Conservation (phyloP, 495 filamentous ascomycete species). For the Articulospora tetracladia region DNA sequence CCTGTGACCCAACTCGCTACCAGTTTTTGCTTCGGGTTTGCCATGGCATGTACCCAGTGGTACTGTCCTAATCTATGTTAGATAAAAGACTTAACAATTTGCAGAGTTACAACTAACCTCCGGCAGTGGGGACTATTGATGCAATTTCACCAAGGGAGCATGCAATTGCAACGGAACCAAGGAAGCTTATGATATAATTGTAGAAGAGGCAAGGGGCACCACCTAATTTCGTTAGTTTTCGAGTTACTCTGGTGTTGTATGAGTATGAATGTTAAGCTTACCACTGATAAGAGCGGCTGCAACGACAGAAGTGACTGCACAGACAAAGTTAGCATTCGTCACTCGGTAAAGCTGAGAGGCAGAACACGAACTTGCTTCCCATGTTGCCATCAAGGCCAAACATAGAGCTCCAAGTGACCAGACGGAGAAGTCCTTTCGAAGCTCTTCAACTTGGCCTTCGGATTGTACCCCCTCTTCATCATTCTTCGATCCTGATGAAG, state of each 20-base stretch:
- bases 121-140: conserved; percentile 29
- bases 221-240: conserved; percentile 8
- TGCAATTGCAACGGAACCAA: conserved; percentile 21
- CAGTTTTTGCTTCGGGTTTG: conserved; percentile 32
- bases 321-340: neutral
- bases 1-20: conserved; percentile 44
- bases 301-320: neutral
- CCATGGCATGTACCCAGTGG: conserved; percentile 41
- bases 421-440: conserved; percentile 15
- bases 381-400: conserved; percentile 31
- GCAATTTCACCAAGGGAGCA: conserved; percentile 31
- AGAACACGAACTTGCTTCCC: conserved; percentile 32
- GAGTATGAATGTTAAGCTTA: neutral
- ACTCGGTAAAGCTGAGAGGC: conserved; percentile 8
- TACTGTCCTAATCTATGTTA: conserved; percentile 41
- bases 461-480: conserved; percentile 2
- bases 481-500: neutral
- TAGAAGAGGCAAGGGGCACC: conserved; percentile 33
- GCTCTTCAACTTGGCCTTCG: conserved; percentile 6
- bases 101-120: conserved; percentile 6
- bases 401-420: conserved; percentile 19
- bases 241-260: neutral
- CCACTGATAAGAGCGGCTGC: neutral
- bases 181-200: conserved; percentile 29
- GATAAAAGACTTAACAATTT: conserved; percentile 16